Percentiles rank a stretch among this genome's conserved stretches.
Evolutionary conservation across 1,284 basidiomycete species (phyloP).

Genomic region (Volvariella surrecta): DNA sequence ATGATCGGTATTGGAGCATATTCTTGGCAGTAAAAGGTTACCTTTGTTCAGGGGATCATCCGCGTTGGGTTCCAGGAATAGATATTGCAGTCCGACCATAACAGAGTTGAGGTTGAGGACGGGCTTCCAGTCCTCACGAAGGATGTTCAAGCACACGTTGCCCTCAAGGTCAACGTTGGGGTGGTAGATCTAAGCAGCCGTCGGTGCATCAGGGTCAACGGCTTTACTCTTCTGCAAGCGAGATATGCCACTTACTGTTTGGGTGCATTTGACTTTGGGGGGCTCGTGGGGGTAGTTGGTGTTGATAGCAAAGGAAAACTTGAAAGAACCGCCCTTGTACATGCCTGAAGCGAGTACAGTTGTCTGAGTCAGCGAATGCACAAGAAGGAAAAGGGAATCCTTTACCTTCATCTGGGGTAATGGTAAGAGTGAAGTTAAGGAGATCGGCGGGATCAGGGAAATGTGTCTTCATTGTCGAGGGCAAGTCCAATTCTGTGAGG

Average conservation of each 20-base stretch:
- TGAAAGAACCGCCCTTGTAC: slow-evolving; percentile 93
- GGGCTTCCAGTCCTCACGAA: slow-evolving; percentile 99
- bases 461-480: slow-evolving; percentile 91
- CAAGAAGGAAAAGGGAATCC: slow-evolving; percentile 1
- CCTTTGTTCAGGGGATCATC: slow-evolving; percentile 99
- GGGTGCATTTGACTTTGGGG: slow-evolving; percentile 96
- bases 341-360: slow-evolving; percentile 58
- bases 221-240: slow-evolving; percentile 6
- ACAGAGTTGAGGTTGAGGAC: slow-evolving; percentile 96
- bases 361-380: slow-evolving; percentile 7
- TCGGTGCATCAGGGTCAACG: slow-evolving; percentile 4
- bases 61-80: slow-evolving; percentile 97
- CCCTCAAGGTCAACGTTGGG: slow-evolving; percentile 98
- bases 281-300: slow-evolving; percentile 99
- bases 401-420: slow-evolving; percentile 94
- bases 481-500: slow-evolving; percentile 93
- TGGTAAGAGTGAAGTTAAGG: slow-evolving; percentile 93
- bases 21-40: slow-evolving; percentile 25
- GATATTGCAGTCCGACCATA: slow-evolving; percentile 95
- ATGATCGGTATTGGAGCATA: slow-evolving; percentile 4
- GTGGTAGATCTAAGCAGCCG: slow-evolving; percentile 83
- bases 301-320: slow-evolving; percentile 94
- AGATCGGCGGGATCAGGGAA: slow-evolving; percentile 91
- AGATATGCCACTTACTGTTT: slow-evolving; percentile 58
- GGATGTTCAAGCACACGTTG: slow-evolving; percentile 94